Base-by-base conservation (phyloP, 257 asterid species). In the Orobanche coerulescens region DNA sequence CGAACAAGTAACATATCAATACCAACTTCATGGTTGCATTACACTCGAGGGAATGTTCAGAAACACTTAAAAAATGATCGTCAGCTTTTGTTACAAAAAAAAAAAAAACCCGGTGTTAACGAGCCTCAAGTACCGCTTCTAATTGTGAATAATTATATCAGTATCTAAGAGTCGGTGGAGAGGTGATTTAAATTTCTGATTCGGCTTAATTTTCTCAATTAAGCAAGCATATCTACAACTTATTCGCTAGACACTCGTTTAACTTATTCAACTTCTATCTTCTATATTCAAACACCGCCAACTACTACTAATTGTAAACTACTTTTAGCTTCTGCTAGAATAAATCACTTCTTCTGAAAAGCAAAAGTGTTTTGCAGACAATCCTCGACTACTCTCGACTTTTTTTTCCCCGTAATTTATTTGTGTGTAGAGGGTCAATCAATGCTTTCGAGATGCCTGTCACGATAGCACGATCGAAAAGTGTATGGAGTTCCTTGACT, bases 361-460 rank as follows among this genome's bases (percentile, higher is more conserved):
- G 7, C 8, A 34, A 34, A 10, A n/a, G 3, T 34, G 11, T 34
- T 34, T 34, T n/a, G 40, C 13, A 0, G 13, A 3, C 44, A 6
- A 13, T 39, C n/a, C 13, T 34, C n/a, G 44, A 39, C 1, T n/a
- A 13, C 5, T 15, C 50, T 43, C 26, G 66, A 61, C 18, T 26
- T 61, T 57, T 18, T 47, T 44, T 62, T 62, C n/a, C n/a, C n/a
- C n/a, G n/a, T n/a, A 23, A 63, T 36, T 19, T 56, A 16, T 56
- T 58, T 65, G 10, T 56, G 23, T 49, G 49, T 59, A 92, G 98
- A 79, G 98, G 78, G 95, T 92, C 49, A 86, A 92, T 64, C 85
- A 79, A 67, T 92, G 98, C 78, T 80, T 92, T 56, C 86, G 82
- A 62, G 72, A 88, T 51, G 94, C 93, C 2, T 92, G 98, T 58